These are phyloP conservation scores for Perkinsus chesapeaki DNA, from an alignment of 169 alveolate genomes.

Conservation along the genomic window DNA sequence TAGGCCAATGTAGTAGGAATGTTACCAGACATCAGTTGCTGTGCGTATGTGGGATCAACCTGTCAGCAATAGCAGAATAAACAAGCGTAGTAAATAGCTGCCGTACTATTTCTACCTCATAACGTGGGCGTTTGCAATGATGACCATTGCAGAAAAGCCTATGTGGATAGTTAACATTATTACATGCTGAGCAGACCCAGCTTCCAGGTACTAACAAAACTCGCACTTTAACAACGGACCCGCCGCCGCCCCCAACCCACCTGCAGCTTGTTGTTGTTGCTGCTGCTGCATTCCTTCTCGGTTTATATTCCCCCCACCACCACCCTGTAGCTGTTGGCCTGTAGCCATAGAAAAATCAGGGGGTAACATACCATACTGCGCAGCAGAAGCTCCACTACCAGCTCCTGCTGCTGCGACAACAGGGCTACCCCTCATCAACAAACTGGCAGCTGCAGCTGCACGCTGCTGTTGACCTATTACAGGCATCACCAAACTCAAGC, in stretches of 20 bases:
- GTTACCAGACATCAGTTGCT: not conserved
- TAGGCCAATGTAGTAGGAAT: not conserved
- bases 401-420: not conserved
- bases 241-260: not conserved
- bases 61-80: not conserved
- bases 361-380: not conserved
- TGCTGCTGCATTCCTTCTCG: not conserved
- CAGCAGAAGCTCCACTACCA: not conserved
- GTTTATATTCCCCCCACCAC: not conserved
- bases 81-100: not conserved
- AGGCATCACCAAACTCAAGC: too few relatives aligned
- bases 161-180: not conserved
- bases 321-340: not conserved
- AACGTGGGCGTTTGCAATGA: not conserved
- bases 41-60: not conserved
- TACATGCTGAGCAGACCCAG: not conserved
- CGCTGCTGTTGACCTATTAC: too few relatives aligned
- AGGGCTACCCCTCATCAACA: too few relatives aligned
- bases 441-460: too few relatives aligned
- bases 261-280: not conserved
- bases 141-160: not conserved
- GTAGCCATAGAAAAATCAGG: not conserved
- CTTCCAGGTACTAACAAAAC: too few relatives aligned
- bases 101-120: not conserved
- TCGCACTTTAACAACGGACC: not conserved